Conservation (phyloP, 2,329 filamentous ascomycete species). For the Capronia epimyces region DNA sequence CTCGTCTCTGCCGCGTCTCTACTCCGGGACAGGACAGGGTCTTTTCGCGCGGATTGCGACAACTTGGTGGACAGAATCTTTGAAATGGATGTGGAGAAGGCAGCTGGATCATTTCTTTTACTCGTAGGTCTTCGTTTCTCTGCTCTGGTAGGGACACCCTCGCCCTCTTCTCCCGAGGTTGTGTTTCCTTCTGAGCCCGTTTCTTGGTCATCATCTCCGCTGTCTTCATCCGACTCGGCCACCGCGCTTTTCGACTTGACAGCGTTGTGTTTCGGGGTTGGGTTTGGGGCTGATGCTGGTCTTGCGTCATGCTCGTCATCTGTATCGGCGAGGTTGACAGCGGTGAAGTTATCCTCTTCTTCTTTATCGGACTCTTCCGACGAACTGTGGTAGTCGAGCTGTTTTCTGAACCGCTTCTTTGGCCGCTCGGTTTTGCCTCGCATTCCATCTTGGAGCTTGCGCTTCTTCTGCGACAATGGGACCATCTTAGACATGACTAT, state of each 20-base stretch:
- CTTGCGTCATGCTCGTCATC: conserved; percentile 34
- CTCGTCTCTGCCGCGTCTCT: conserved; percentile 66
- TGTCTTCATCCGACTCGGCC: conserved; percentile 26
- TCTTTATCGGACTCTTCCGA: conserved; percentile 50
- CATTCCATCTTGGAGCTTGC: conserved; percentile 56
- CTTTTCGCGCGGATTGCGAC: conserved; percentile 69
- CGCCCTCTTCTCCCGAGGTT: conserved; percentile 35
- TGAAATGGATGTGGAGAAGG: conserved; percentile 86
- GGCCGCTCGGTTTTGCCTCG: conserved; percentile 48
- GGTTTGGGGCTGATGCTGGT: conserved; percentile 29
- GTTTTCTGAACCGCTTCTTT: conserved; percentile 58
- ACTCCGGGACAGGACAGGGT: conserved; percentile 87
- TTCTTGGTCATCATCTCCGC: conserved; percentile 6
- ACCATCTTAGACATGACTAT: conserved; percentile 33
- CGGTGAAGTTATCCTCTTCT: conserved; percentile 43
- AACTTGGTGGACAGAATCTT: conserved; percentile 91
- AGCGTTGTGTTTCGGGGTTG: conserved; percentile 11
- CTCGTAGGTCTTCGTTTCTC: conserved; percentile 33
- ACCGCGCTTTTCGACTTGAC: conserved; percentile 27
- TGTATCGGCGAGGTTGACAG: conserved; percentile 47
- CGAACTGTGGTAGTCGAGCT: conserved; percentile 60
- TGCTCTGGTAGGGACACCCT: conserved; percentile 37
- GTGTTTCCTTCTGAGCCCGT: conserved; percentile 7
- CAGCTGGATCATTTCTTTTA: conserved; percentile 86
- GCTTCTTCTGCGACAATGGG: conserved; percentile 45